Evolutionary conservation across 1,139 yeast species (phyloP).

Genomic region (Hyphopichia burtonii): DNA sequence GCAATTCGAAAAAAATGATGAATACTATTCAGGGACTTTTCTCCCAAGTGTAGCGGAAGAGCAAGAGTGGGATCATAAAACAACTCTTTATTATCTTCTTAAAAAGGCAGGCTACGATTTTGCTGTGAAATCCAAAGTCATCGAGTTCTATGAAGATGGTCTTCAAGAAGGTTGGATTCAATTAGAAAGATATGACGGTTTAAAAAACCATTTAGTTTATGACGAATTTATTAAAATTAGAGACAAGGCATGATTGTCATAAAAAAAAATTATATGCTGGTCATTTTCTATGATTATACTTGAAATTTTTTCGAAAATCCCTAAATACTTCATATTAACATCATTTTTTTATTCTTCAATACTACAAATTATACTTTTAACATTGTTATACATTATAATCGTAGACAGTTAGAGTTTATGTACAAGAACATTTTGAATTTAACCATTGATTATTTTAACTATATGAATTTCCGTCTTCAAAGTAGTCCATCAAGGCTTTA

Average conservation of each 20-base stretch:
- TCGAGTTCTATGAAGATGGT: constrained; percentile 29
- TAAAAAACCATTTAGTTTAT: constrained; percentile 27
- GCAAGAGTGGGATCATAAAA: constrained; percentile 75
- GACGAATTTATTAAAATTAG: constrained; percentile 22
- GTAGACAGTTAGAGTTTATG: too few relatives aligned
- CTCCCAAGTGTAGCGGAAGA: constrained; percentile 91
- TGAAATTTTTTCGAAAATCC: too few relatives aligned
- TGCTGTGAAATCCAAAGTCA: constrained; percentile 15
- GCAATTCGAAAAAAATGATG: constrained; percentile 35
- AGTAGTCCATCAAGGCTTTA: constrained; percentile 26
- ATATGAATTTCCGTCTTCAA: constrained; percentile 9
- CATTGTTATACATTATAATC: too few relatives aligned
- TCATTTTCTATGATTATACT: background rate
- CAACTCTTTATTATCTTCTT: constrained; percentile 70
- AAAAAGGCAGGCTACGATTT: constrained; percentile 57
- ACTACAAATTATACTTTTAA: too few relatives aligned
- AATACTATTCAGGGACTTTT: constrained; percentile 67
- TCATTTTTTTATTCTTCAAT: too few relatives aligned
- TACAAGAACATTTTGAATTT: too few relatives aligned
- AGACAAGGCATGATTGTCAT: background rate
- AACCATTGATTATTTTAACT: too few relatives aligned
- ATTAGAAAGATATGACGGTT: constrained; percentile 40
- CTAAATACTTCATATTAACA: too few relatives aligned
- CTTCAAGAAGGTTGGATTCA: constrained; percentile 35
- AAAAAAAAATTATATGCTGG: background rate